Evolutionary conservation across 2,329 filamentous ascomycete genomes (phyloP).

Genomic region (Tothia fuscella): DNA sequence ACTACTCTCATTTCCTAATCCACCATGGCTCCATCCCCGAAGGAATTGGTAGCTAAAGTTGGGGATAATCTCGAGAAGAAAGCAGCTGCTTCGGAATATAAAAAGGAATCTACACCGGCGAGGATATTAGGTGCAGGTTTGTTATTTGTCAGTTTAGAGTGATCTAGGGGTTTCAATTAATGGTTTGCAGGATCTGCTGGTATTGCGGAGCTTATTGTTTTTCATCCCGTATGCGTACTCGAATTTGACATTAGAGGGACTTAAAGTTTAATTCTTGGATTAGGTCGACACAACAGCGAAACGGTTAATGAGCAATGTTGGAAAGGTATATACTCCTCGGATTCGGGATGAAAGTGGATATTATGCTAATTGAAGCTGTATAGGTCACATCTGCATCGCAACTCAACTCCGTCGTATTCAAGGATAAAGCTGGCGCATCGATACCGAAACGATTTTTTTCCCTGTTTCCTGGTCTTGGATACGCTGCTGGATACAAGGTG

Average conservation of each 20-base stretch:
- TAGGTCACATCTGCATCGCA: constrained; percentile 48
- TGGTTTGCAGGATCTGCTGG: constrained; percentile 62
- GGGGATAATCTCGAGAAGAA: background rate
- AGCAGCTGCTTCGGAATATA: constrained; percentile 45
- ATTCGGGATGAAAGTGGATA: background rate
- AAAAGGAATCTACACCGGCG: constrained; percentile 83
- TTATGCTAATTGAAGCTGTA: constrained; percentile 11
- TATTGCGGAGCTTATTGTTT: constrained; percentile 85
- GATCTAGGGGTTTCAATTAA: constrained; percentile 12
- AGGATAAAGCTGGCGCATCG: constrained; percentile 65
- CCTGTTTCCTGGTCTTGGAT: constrained; percentile 91
- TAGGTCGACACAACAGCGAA: constrained; percentile 97
- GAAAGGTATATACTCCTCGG: constrained; percentile 41
- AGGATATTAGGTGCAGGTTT: constrained; percentile 84
- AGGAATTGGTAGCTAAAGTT: background rate
- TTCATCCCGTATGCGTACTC: constrained; percentile 58
- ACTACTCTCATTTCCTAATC: background rate
- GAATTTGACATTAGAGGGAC: background rate
- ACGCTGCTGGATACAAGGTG: constrained; percentile 97
- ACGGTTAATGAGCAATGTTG: constrained; percentile 97
- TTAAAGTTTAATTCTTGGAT: constrained; percentile 13
- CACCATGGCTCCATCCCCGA: constrained; percentile 3
- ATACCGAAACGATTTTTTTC: constrained; percentile 74
- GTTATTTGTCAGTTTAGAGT: constrained; percentile 16
- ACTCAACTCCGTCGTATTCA: constrained; percentile 90